Percentiles rank a stretch among this genome's conserved stretches.
Conservation (phyloP, 805 yeast species). For the Kluyveromyces dobzhanskii region DNA sequence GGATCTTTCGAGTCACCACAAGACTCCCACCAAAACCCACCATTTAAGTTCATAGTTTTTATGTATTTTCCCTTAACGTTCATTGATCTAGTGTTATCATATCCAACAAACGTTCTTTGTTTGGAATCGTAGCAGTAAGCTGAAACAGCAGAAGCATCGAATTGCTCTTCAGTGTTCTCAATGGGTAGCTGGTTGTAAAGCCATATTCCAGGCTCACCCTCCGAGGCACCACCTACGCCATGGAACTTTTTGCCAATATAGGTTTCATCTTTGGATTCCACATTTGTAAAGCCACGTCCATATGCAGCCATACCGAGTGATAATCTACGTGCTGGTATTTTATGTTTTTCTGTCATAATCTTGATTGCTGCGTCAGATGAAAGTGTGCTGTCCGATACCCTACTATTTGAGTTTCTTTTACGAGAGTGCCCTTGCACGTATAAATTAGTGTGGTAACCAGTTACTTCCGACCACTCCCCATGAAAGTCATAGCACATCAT, state of each 20-base stretch:
- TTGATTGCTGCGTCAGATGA: conserved; percentile 43
- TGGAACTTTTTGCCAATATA: conserved; percentile 33
- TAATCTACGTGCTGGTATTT: conserved; percentile 43
- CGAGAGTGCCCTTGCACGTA: conserved; percentile 18
- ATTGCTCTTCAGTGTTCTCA: conserved; percentile 35
- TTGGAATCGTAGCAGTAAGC: conserved; percentile 41
- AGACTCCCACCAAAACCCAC: conserved; percentile 96
- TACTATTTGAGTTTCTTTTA: conserved; percentile 8
- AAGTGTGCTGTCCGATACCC: conserved; percentile 29
- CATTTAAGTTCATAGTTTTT: conserved; percentile 44
- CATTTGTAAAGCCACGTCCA: conserved; percentile 50
- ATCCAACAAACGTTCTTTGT: conserved; percentile 40
- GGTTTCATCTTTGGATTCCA: conserved; percentile 12
- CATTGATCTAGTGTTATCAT: conserved; percentile 55
- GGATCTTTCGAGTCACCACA: conserved; percentile 50
- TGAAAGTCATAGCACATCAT: conserved; percentile 86
- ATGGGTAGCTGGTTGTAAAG: conserved; percentile 51
- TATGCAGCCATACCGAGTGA: conserved; percentile 84
- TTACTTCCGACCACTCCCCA: conserved; percentile 62
- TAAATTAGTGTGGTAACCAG: conserved; percentile 68
- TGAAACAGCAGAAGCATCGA: conserved; percentile 46
- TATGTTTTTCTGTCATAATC: conserved; percentile 31
- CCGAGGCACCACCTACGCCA: conserved; percentile 37
- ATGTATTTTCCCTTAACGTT: conserved; percentile 54
- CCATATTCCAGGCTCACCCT: conserved; percentile 43